Evolutionary conservation across 2,329 filamentous ascomycete species (phyloP).

Genomic region (Paracamarosporium sp.): DNA sequence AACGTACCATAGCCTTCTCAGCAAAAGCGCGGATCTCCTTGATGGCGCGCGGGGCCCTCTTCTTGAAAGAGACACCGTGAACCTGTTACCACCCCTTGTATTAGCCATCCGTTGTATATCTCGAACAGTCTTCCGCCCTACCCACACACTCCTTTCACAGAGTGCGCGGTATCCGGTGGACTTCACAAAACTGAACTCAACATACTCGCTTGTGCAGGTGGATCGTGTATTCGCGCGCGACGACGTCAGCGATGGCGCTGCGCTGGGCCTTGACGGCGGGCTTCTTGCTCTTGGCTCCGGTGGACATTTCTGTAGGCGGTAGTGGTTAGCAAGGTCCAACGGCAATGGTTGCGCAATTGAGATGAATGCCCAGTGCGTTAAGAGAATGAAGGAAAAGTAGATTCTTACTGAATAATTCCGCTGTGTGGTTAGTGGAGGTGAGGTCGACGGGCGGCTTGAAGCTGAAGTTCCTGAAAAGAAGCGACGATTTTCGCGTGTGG

Average conservation of each 20-base stretch:
- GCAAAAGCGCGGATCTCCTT: constrained; percentile 99
- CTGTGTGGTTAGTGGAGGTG: constrained; percentile 21
- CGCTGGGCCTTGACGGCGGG: constrained; percentile 71
- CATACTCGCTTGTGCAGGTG: constrained; percentile 99
- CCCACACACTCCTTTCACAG: constrained; percentile 32
- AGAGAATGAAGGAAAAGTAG: neutral
- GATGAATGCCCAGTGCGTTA: neutral
- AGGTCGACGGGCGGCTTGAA: constrained; percentile 16
- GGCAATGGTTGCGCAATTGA: neutral
- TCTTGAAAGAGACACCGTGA: constrained; percentile 99
- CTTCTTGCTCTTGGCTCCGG: constrained; percentile 61
- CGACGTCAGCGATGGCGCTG: constrained; percentile 98
- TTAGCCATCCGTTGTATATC: constrained; percentile 48
- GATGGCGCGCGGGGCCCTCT: constrained; percentile 96
- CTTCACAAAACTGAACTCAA: constrained; percentile 74
- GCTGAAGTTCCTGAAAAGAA: constrained; percentile 13
- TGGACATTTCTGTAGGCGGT: constrained; percentile 48
- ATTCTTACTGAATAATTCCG: constrained; percentile 25
- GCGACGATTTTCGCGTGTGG: constrained; percentile 16
- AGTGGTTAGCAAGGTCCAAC: constrained; percentile 22
- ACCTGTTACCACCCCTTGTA: constrained; percentile 67
- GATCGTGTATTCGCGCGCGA: constrained; percentile 99
- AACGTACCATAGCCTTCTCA: constrained; percentile 90
- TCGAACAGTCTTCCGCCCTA: constrained; percentile 69
- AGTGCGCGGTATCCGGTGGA: constrained; percentile 64